Evolutionary conservation across 2,329 filamentous ascomycete genomes (phyloP), one percentile per base, ranked within the genome.

Genomic region (Capronia coronata): DNA sequence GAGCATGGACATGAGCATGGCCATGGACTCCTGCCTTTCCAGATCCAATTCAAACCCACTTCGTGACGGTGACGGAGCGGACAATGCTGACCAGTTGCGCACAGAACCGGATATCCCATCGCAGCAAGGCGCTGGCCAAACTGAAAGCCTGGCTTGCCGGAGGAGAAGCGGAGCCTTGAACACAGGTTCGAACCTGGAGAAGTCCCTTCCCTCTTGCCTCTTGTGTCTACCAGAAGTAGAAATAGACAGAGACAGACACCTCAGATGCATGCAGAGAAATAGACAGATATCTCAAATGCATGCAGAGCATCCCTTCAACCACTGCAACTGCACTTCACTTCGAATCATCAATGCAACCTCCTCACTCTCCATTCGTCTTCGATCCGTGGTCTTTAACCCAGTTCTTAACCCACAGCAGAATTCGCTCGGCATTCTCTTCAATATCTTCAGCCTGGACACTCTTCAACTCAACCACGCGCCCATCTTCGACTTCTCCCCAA

Each of bases 31-130:
- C n/a, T n/a, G n/a, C n/a, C n/a, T n/a, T n/a, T n/a, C n/a, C n/a
- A n/a, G n/a, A n/a, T n/a, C n/a, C n/a, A n/a, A n/a, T n/a, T n/a
- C n/a, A n/a, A n/a, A n/a, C n/a, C n/a, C n/a, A n/a, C n/a, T n/a
- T n/a, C n/a, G n/a, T n/a, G n/a, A n/a, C n/a, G n/a, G n/a, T n/a
- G n/a, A n/a, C n/a, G n/a, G n/a, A n/a, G n/a, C n/a, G n/a, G n/a
- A n/a, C n/a, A 27, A 27, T 27, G 25, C 25, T 27, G 6, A 27
- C 25, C 10, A 10, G 10, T 10, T 27, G 25, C 25, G 23, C 41
- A 45, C 55, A 71, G 81, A 98, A 97, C 72, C 80, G 82, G 64
- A 87, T 98, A 63, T 96, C 90, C 21, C 93, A 98, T 71, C 85
- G 93, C 37, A 84, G 79, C 58, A 87, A 84, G 63, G 93, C 93